Evolutionary conservation across 2,329 filamentous ascomycete genomes (phyloP).

Genomic region (Curvularia hawaiiensis): DNA sequence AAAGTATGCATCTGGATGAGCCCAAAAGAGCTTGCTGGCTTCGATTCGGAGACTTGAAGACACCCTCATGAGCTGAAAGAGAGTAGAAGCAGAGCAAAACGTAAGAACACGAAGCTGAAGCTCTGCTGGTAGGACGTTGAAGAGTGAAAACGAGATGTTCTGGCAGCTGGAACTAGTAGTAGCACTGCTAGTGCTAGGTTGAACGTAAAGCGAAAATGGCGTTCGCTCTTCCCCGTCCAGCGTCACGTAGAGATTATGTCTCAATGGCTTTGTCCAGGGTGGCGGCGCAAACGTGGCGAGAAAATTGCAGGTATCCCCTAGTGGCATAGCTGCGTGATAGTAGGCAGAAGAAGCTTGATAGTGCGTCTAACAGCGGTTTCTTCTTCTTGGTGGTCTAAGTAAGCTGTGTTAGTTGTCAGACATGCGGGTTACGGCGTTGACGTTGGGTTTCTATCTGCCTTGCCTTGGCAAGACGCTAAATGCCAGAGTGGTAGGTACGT

Average conservation of each 20-base stretch:
- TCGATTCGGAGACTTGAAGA: slow-evolving; percentile 22
- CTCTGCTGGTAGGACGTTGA: slow-evolving; percentile 14
- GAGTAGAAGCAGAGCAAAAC: slow-evolving; percentile 18
- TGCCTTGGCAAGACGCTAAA: background rate
- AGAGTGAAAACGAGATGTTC: background rate
- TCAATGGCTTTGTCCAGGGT: background rate
- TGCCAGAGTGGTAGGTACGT: background rate
- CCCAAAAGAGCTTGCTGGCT: slow-evolving; percentile 27
- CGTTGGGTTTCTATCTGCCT: background rate
- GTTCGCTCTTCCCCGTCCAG: background rate
- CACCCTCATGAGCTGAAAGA: slow-evolving; percentile 23
- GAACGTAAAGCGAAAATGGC: background rate
- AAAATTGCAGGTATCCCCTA: background rate
- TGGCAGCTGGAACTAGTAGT: no score
- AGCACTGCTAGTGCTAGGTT: background rate
- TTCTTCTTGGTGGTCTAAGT: background rate
- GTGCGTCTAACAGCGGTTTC: background rate
- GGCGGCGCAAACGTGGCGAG: background rate
- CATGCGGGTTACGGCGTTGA: background rate
- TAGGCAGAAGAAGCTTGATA: no score
- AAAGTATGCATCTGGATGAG: background rate
- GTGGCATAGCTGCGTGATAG: background rate
- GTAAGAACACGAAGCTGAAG: slow-evolving; percentile 20
- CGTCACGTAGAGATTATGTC: background rate
- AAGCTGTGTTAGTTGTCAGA: background rate